A percentile compares a stretch with the other conserved stretches of the same genome.
Evolutionary conservation across 441 rosid genomes (phyloP).

Genomic region (Jatropha multifida): DNA sequence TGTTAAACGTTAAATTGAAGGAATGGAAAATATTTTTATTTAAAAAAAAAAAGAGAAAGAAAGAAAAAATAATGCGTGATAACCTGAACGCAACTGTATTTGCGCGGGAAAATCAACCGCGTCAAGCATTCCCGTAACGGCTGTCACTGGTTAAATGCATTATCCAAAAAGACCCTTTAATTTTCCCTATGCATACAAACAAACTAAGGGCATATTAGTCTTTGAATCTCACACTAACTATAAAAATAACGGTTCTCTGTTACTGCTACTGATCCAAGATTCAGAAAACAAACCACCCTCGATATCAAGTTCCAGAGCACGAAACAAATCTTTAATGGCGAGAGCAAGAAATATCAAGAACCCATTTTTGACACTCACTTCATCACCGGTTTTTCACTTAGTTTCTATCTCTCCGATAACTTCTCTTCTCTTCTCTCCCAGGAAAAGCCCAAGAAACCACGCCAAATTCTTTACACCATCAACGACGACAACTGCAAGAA

Average conservation of each 20-base stretch:
- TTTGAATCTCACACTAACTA: conserved; percentile 5
- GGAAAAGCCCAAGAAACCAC: conserved; percentile 48
- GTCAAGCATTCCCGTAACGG: not conserved
- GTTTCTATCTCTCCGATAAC: conserved; percentile 36
- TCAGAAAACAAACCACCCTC: not conserved
- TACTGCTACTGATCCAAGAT: not conserved
- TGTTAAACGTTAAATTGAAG: no score
- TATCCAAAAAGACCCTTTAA: conserved; percentile 20
- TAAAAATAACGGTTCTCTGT: not conserved
- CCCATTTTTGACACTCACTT: conserved; percentile 36
- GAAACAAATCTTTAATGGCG: conserved; percentile 47
- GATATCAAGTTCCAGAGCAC: conserved; percentile 5
- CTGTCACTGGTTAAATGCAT: not conserved
- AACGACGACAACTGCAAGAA: not conserved
- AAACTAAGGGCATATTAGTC: conserved; percentile 17
- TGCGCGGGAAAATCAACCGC: conserved; percentile 31
- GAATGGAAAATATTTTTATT: no score
- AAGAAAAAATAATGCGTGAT: no score
- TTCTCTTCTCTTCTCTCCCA: conserved; percentile 45
- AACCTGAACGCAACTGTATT: not conserved
- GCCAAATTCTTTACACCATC: conserved; percentile 31
- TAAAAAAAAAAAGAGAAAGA: no score
- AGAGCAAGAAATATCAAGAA: conserved; percentile 55
- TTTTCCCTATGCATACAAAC: not conserved
- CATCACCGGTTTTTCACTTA: conserved; percentile 46